Conservation (phyloP, 768 basidiomycete species). For the Boletus sp. region DNA sequence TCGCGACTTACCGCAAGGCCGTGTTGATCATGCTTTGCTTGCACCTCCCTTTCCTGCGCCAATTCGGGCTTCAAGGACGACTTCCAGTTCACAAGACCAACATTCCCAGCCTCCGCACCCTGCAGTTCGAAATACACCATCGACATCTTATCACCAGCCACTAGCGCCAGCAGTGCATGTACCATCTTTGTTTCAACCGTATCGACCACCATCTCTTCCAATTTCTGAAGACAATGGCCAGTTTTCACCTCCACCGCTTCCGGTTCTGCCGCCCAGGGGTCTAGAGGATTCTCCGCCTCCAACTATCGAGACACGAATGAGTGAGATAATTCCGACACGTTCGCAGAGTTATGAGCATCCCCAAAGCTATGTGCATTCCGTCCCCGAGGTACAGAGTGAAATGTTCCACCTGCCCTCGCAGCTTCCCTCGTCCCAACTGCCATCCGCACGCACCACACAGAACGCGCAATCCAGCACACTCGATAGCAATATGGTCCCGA, state of each 20-base stretch:
- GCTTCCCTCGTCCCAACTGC: background rate
- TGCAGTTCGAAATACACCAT: constrained; percentile 6
- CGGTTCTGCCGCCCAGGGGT: constrained; percentile 28
- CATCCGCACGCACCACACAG: constrained; percentile 4
- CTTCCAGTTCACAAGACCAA: constrained; percentile 24
- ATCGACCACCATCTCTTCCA: constrained; percentile 22
- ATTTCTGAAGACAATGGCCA: constrained; percentile 13
- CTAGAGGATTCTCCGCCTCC: constrained; percentile 20
- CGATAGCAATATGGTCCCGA: background rate
- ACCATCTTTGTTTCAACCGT: constrained; percentile 26
- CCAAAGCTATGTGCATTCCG: background rate
- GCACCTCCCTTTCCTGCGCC: constrained; percentile 29
- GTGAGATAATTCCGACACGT: constrained; percentile 26
- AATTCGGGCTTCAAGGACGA: constrained; percentile 23
- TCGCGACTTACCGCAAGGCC: constrained; percentile 24
- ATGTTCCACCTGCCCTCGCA: constrained; percentile 24
- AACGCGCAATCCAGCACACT: constrained; percentile 4
- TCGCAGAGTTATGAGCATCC: constrained; percentile 8
- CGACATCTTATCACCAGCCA: constrained; percentile 17
- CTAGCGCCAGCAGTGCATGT: constrained; percentile 8
- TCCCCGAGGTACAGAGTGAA: constrained; percentile 22
- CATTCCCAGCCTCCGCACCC: constrained; percentile 14
- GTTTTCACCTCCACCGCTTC: constrained; percentile 31
- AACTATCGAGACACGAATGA: constrained; percentile 24
- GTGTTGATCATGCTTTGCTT: constrained; percentile 25